Base-by-base conservation (phyloP, 2,329 filamentous ascomycete species). In the Colletotrichum nymphaeae region DNA sequence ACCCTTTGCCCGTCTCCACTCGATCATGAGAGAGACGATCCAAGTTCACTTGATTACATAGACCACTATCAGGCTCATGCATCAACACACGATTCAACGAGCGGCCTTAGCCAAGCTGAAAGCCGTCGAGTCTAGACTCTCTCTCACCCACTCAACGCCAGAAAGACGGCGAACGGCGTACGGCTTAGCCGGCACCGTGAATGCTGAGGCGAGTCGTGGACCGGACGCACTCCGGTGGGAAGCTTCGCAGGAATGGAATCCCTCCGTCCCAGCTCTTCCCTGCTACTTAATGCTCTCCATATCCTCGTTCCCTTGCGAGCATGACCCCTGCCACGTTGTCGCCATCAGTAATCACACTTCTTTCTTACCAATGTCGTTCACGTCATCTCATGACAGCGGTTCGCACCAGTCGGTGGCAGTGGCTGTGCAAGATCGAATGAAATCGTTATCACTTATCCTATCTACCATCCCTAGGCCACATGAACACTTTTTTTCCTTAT, bases 241-340 rank as follows among this genome's bases (percentile, higher is more conserved):
- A 46, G 59, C 19, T 37, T 57, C 30, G 37, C 37, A 14, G 11
- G 24, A 52, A 63, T 35, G 37, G 14, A 19, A 28, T 11, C 14
- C 22, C 19, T 42, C 32, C 57, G 22, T 53, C 14, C 24, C 3
- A 9, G 14, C 22, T 16, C 32, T 42, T 52, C 52, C 42, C 37
- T 59, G 69, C 24, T 42, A 11, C 28, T 63, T 67, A 7, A 63
- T 69, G 42, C 58, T 19, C 19, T 49, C 65, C 63, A 35, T 58
- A 57, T 63, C 30, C 19, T 63, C 19, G 49, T 22, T 19, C 52
- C 12, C 9, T 22, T 49, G 19, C 53, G 22, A 37, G 22, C n/a
- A 52, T 58, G 8, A 14, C 58, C 58, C 30, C 32, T 32, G 65
- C 24, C 52, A 28, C 22, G 28, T 32, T 9, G 55, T 8, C 5